phyloP scores from a whole-genome alignment of 805 yeast species.

The Ogataea sp. region DNA sequence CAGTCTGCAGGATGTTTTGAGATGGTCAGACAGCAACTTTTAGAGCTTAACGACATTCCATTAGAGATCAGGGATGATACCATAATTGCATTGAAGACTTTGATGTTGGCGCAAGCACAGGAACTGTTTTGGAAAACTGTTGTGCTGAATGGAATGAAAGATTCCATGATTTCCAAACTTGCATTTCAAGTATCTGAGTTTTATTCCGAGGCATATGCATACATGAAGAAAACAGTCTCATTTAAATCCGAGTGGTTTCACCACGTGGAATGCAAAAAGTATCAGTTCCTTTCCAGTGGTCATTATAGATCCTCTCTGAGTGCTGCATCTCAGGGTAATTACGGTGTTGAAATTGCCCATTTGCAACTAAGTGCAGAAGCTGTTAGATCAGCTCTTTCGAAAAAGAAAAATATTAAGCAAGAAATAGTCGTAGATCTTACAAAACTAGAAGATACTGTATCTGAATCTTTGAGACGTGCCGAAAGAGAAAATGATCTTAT shows the following conservation, averaged over 20 bases:
- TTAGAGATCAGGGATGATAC: constrained; percentile 45
- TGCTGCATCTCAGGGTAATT: too few relatives aligned
- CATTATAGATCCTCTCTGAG: constrained; percentile 51
- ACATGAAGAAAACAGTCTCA: constrained; percentile 32
- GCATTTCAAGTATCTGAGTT: constrained; percentile 54
- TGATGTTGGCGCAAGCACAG: constrained; percentile 81
- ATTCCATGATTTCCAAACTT: constrained; percentile 54
- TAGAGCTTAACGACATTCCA: constrained; percentile 15
- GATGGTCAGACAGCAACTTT: constrained; percentile 17
- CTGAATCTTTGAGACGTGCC: constrained; percentile 39
- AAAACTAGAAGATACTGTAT: constrained; percentile 39
- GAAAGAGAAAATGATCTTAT: constrained; percentile 79
- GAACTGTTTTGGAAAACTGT: constrained; percentile 82
- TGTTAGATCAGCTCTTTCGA: constrained; percentile 30
- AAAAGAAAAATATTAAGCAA: constrained; percentile 16
- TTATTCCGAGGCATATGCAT: constrained; percentile 39
- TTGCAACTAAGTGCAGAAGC: constrained; percentile 34
- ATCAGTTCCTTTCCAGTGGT: constrained; percentile 68
- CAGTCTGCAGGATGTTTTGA: constrained; percentile 62
- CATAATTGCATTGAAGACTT: constrained; percentile 36
- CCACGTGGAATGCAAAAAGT: constrained; percentile 48
- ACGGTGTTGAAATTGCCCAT: constrained; percentile 67
- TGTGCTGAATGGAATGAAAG: constrained; percentile 37
- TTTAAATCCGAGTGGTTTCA: constrained; percentile 49
- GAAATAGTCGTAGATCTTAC: constrained; percentile 30